phyloP scores from a whole-genome alignment of 768 basidiomycete species.

The Agaricus sinodeliciosus region DNA sequence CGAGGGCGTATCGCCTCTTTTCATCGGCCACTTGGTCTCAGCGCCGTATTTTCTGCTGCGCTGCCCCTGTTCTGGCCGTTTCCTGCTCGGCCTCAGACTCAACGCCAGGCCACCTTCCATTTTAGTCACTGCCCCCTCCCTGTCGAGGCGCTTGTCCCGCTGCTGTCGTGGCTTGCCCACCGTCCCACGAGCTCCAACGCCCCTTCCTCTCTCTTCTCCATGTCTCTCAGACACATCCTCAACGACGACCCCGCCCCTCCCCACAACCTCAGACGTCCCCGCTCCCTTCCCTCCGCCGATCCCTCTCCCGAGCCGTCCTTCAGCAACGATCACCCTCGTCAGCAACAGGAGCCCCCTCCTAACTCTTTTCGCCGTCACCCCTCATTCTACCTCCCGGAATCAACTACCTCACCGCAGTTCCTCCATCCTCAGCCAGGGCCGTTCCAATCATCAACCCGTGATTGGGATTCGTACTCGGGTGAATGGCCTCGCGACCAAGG shows the following conservation, averaged over 20 bases:
- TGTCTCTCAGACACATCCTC: slow-evolving; percentile 78
- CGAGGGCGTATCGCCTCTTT: slow-evolving; percentile 1
- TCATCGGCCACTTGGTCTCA: background rate
- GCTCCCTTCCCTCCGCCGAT: slow-evolving; percentile 21
- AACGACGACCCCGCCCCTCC: slow-evolving; percentile 56
- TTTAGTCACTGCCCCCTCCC: slow-evolving; percentile 7
- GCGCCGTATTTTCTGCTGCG: background rate
- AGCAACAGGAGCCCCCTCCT: slow-evolving; percentile 14
- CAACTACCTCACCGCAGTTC: background rate
- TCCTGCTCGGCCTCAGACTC: slow-evolving; percentile 1
- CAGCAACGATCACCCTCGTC: slow-evolving; percentile 15
- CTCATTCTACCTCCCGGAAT: slow-evolving; percentile 9
- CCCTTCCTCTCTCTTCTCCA: slow-evolving; percentile 23
- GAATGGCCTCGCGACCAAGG: slow-evolving; percentile 9
- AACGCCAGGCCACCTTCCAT: slow-evolving; percentile 11
- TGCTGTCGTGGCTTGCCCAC: slow-evolving; percentile 19
- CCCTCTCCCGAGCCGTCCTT: slow-evolving; percentile 14
- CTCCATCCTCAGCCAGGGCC: slow-evolving; percentile 8
- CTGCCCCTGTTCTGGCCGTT: background rate
- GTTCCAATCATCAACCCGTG: slow-evolving; percentile 9
- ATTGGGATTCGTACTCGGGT: slow-evolving; percentile 11
- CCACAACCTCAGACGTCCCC: slow-evolving; percentile 24
- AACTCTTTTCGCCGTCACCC: slow-evolving; percentile 14
- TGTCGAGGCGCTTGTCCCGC: slow-evolving; percentile 14
- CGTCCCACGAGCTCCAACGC: slow-evolving; percentile 30